Evolutionary conservation across 78 protist genomes (phyloP).

Genomic region (Dictyostelium intermedium): DNA sequence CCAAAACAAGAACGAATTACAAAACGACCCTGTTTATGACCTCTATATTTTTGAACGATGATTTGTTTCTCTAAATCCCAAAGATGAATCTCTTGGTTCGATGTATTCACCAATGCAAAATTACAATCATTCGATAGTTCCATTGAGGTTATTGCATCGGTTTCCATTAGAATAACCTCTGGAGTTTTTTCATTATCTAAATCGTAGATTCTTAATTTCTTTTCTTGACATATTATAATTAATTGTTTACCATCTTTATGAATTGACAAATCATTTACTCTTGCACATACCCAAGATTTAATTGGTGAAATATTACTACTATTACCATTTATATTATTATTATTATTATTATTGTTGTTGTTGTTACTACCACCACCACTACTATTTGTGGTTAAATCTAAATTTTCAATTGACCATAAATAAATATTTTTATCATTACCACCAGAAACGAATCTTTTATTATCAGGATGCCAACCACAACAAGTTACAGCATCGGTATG

Average conservation of each 20-base stretch:
- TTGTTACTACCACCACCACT: neutral
- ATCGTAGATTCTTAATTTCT: slow-evolving; percentile 74
- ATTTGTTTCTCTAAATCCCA: slow-evolving; percentile 80
- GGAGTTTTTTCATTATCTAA: slow-evolving; percentile 22
- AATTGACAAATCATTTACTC: slow-evolving; percentile 82
- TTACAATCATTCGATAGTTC: slow-evolving; percentile 64
- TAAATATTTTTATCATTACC: slow-evolving; percentile 67
- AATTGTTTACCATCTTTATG: slow-evolving; percentile 54
- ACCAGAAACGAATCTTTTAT: slow-evolving; percentile 73
- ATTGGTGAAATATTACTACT: slow-evolving; percentile 12
- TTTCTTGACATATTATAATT: slow-evolving; percentile 79
- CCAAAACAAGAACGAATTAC: slow-evolving; percentile 89
- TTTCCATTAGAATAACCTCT: slow-evolving; percentile 50
- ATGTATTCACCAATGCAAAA: slow-evolving; percentile 12
- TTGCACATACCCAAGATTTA: slow-evolving; percentile 46
- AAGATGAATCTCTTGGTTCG: slow-evolving; percentile 78
- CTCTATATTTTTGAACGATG: slow-evolving; percentile 76
- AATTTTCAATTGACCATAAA: slow-evolving; percentile 59
- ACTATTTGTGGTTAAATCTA: neutral
- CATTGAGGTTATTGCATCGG: slow-evolving; percentile 72
- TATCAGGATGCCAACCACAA: slow-evolving; percentile 87
- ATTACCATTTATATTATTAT: neutral
- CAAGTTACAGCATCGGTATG: slow-evolving; percentile 84
- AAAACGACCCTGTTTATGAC: slow-evolving; percentile 74
- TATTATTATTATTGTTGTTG: neutral